Base-by-base conservation (phyloP, 345 rosid genomes). In the Eutrema yunnanense region DNA sequence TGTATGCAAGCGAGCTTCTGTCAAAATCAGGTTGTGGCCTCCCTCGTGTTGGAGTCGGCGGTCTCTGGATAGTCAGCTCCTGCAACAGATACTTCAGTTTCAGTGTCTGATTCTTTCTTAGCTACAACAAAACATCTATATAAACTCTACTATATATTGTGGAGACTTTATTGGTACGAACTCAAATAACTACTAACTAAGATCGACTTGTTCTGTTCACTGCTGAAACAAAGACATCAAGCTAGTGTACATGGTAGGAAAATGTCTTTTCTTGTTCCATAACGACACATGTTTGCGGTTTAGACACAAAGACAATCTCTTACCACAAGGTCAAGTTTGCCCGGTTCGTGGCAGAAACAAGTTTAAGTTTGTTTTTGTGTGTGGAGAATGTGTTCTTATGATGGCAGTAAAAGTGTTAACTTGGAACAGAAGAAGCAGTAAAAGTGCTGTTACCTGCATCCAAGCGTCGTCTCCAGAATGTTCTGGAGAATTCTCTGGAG, bases 31-130 rank as follows among this genome's bases (percentile, higher is more conserved):
- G 97, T 75, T 88, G 97, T 19, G 98, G 99, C 47, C 94, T 90
- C 73, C 99, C 99, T 65, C 98, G 79, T n/a, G 97, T 95, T 36
- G 99, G 99, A n/a, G 98, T 95, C 2, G 96, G 99, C 1, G 99
- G 99, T 77, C 99, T 90, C 86, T 95, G 99, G 69, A 90, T 90
- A 80, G 92, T 95, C 19, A 95, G 96, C 81, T 95, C 99, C 99
- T 95, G 82, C 74, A 4, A 48, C 38, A 57, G 13, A 63, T 40
- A 9, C 55, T 38, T 19, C 12, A 0, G 29, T 46, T 41, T 63
- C 63, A 77, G 67, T 50, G 50, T 41, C 42, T 32, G 27, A 43
- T 42, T 71, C 22, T 5, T 56, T 71, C 10, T 6, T 56, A 64
- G 62, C 54, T 47, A 22, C 43, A 33, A 40, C 30, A 32, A 37